Percentiles rank a stretch among this genome's conserved stretches.
phyloP scores from a whole-genome alignment of 805 yeast species.

The Pichia nakasei region DNA sequence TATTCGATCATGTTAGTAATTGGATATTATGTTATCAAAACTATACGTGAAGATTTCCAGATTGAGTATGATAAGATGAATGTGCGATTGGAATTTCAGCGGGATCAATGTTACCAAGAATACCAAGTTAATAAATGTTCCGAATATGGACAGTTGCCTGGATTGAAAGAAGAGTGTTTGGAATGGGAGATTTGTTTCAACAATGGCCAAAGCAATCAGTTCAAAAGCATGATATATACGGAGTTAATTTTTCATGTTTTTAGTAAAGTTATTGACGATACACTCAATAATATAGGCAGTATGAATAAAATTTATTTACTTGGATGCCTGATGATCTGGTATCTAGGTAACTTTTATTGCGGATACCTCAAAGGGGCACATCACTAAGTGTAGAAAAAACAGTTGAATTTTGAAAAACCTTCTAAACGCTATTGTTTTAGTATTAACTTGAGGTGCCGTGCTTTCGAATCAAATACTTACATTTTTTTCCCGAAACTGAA shows the following conservation, averaged over 20 bases:
- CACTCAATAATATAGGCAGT: slow-evolving; percentile 59
- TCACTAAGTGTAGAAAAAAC: neutral
- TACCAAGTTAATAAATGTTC: slow-evolving; percentile 50
- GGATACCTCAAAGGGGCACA: slow-evolving; percentile 49
- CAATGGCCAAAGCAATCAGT: slow-evolving; percentile 34
- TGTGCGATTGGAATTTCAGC: slow-evolving; percentile 38
- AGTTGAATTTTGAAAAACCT: too few species aligned
- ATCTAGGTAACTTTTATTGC: slow-evolving; percentile 53
- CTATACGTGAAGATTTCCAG: slow-evolving; percentile 44
- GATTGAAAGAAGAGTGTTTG: slow-evolving; percentile 45
- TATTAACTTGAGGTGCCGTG: too few species aligned
- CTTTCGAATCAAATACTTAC: too few species aligned
- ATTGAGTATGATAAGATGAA: slow-evolving; percentile 41
- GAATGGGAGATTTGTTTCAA: slow-evolving; percentile 63
- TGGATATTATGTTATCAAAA: neutral
- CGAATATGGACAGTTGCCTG: slow-evolving; percentile 48
- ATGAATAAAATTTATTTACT: slow-evolving; percentile 42
- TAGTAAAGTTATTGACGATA: slow-evolving; percentile 52
- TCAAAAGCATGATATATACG: slow-evolving; percentile 40
- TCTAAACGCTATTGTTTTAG: too few species aligned
- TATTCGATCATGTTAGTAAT: slow-evolving; percentile 6
- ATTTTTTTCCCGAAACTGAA: too few species aligned
- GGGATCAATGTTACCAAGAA: slow-evolving; percentile 42
- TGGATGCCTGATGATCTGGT: slow-evolving; percentile 31
- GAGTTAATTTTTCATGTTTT: slow-evolving; percentile 52